Percentiles rank a stretch among this genome's conserved stretches.
phyloP scores from a whole-genome alignment of 805 yeast species.

The Sugiyamaella boreocaroliniensis region DNA sequence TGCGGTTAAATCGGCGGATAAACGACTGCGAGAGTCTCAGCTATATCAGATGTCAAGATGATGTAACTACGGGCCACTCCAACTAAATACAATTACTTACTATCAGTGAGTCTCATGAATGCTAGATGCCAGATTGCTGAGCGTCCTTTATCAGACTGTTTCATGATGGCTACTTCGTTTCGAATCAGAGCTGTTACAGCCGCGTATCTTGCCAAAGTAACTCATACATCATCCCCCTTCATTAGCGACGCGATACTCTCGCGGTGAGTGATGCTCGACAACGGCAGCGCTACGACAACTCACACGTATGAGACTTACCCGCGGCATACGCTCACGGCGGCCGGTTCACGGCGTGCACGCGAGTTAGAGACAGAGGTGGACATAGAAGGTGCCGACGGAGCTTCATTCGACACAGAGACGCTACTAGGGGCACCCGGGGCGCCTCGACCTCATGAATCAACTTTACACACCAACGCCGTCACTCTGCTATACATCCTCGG shows the following conservation, averaged over 20 bases:
- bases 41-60: no score
- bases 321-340: neutral
- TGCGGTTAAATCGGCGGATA: no score
- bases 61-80: no score
- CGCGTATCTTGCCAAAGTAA: no score
- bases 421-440: neutral
- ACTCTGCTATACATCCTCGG: conserved; percentile 19
- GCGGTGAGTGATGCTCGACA: neutral
- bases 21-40: no score
- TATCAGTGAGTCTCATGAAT: no score
- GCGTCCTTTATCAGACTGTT: no score
- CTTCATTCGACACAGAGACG: neutral
- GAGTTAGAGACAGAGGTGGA: neutral
- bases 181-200: no score
- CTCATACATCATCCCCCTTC: no score
- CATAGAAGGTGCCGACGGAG: neutral
- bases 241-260: neutral
- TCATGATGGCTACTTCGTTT: no score
- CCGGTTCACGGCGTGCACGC: neutral
- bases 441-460: neutral
- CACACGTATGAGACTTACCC: neutral
- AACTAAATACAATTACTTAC: no score
- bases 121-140: no score
- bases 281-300: neutral
- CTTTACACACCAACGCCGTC: conserved; percentile 3